Base-by-base conservation (phyloP, 768 basidiomycete genomes). In the Phaeotremella skinneri region DNA sequence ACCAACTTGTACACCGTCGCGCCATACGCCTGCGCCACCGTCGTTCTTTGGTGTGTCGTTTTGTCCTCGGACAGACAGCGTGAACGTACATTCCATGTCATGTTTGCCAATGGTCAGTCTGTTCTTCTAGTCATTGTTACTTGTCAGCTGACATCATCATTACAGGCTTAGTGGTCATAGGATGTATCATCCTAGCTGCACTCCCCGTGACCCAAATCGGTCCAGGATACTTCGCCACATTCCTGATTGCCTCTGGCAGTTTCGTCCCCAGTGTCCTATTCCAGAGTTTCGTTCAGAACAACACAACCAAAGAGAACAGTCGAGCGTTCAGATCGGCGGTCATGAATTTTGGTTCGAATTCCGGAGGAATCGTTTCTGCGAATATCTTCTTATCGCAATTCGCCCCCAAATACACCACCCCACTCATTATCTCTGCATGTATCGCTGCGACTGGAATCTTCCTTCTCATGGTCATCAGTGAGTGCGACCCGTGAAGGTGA, bases 361-460 rank as follows among this genome's bases (percentile, higher is more conserved):
- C 61, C 4, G 58, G 58, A 4, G 62, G 58, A 30, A 48, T 63
- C 25, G 62, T 67, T 30, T 49, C 54, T 27, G 62, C 65, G 55
- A 67, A 67, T 51, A 67, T 67, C 39, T 67, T 67, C 58, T 31
- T 58, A 4, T 30, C 26, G 9, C 37, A 47, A 30, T 52, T 41
- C 31, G 65, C 65, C 14, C 65, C 65, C 2, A 41, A 63, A 43
- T 67, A 67, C 59, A 56, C 56, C 34, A 55, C 53, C 11, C 57
- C 65, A 16, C 52, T 67, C 25, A 62, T 59, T 30, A 45, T 58
- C 37, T 61, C 65, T 21, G 62, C 65, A 4, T 53, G 27, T 31
- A 59, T 67, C 49, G 62, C 54, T 5, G 59, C 20, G 2, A 21
- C 49, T 16, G 63, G 59, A 37, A 60, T 64, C 9, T 5, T 45